These are phyloP conservation scores for Tricladium varicosporioides DNA, from an alignment of 2,329 filamentous ascomycete species.

Conservation along the genomic window DNA sequence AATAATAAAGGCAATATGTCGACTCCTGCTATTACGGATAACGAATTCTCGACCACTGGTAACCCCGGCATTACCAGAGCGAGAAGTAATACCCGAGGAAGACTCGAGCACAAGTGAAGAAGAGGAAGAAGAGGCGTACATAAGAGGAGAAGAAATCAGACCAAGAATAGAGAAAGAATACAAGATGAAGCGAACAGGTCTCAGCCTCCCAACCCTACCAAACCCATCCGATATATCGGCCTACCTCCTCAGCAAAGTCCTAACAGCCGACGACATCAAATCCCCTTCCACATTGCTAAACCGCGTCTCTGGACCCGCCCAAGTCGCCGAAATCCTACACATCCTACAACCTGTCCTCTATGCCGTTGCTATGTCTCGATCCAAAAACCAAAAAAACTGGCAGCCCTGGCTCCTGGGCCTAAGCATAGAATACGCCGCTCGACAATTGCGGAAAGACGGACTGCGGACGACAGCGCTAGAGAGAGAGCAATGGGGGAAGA, in stretches of 20 bases:
- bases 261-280: constrained; percentile 96
- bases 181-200: constrained; percentile 91
- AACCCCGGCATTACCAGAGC: constrained; percentile 79
- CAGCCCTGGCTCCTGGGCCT: constrained; percentile 87
- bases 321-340: constrained; percentile 85
- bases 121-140: constrained; percentile 41
- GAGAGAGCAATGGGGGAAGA: constrained; percentile 81
- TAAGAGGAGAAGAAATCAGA: constrained; percentile 38
- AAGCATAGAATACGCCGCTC: constrained; percentile 79
- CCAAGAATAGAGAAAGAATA: constrained; percentile 54
- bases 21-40: constrained; percentile 74
- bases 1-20: constrained; percentile 79
- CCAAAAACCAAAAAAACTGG: constrained; percentile 76
- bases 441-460: constrained; percentile 70
- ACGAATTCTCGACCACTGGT: constrained; percentile 82
- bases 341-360: constrained; percentile 88
- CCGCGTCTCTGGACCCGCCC: constrained; percentile 68
- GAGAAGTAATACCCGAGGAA: constrained; percentile 70
- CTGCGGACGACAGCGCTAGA: constrained; percentile 79
- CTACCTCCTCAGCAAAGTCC: constrained; percentile 84
- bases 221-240: constrained; percentile 77
- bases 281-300: constrained; percentile 85
- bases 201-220: constrained; percentile 80
- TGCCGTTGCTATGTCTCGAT: constrained; percentile 71
- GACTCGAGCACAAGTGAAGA: constrained; percentile 42